A percentile compares a stretch with the other conserved stretches of the same genome.
Conservation (phyloP, 345 rosid genomes). For the Cardamine chenopodiifolia region DNA sequence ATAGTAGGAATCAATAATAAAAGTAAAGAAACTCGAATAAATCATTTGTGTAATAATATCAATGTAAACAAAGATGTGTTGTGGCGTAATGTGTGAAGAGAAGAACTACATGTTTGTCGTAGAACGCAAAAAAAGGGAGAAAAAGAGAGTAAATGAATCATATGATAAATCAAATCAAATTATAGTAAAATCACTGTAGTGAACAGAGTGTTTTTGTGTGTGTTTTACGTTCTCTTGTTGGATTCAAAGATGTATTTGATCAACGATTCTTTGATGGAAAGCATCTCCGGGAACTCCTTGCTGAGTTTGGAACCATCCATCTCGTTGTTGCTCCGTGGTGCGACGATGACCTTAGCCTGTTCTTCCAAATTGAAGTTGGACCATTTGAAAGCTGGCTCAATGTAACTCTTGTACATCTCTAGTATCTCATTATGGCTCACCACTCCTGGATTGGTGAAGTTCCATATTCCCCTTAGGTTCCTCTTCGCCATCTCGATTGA, state of each 20-base stretch:
- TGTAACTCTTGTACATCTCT: slow-evolving; percentile 90
- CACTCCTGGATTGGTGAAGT: slow-evolving; percentile 91
- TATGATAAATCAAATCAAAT: slow-evolving; percentile 27
- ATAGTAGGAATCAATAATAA: background rate
- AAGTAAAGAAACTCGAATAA: background rate
- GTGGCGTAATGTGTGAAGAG: slow-evolving; percentile 8
- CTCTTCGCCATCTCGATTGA: slow-evolving; percentile 92
- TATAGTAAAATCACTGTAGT: slow-evolving; percentile 19
- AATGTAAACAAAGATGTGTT: slow-evolving; percentile 29
- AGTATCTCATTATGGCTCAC: slow-evolving; percentile 92
- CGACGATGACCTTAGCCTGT: slow-evolving; percentile 89
- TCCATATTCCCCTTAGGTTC: slow-evolving; percentile 83
- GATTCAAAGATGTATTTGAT: slow-evolving; percentile 75
- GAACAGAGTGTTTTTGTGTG: slow-evolving; percentile 12
- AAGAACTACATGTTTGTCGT: slow-evolving; percentile 19
- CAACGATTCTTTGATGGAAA: slow-evolving; percentile 78
- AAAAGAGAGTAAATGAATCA: slow-evolving; percentile 22
- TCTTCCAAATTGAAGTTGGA: slow-evolving; percentile 80
- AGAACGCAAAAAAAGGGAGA: slow-evolving; percentile 18
- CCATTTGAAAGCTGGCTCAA: slow-evolving; percentile 66
- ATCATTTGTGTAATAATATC: background rate
- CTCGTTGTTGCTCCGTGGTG: slow-evolving; percentile 91
- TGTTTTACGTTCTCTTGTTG: slow-evolving; percentile 58
- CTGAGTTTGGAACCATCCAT: slow-evolving; percentile 83
- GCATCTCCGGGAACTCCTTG: slow-evolving; percentile 84